These are phyloP conservation scores for Pouteria glomerata DNA, from an alignment of 148 eudicot genomes.

Conservation along the genomic window DNA sequence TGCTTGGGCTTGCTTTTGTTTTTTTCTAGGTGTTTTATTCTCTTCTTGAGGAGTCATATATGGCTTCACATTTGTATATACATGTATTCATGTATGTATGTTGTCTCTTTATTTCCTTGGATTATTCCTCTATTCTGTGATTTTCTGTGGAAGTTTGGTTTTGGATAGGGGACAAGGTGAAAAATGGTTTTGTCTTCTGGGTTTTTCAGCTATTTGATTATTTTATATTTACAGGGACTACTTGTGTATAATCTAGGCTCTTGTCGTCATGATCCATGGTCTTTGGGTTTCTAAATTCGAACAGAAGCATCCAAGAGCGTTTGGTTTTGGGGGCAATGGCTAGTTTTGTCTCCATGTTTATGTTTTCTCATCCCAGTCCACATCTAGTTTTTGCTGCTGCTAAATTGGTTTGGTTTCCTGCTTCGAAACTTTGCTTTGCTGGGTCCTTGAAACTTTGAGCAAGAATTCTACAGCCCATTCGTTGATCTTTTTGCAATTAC, in stretches of 20 bases:
- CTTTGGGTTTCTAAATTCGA: slow-evolving; percentile 33
- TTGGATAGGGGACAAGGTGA: slow-evolving; percentile 33
- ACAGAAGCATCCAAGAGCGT: slow-evolving; percentile 36
- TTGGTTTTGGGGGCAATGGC: slow-evolving; percentile 25
- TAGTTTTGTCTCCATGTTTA: slow-evolving; percentile 30
- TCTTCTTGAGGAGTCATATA: slow-evolving; percentile 39
- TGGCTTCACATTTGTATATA: slow-evolving; percentile 26
- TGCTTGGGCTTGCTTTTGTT: slow-evolving; percentile 29
- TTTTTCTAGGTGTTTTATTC: slow-evolving; percentile 45
- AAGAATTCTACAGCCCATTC: not conserved
- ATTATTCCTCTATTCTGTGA: slow-evolving; percentile 25
- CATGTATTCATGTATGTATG: slow-evolving; percentile 13
- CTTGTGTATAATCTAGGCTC: not conserved
- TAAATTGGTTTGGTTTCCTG: not conserved
- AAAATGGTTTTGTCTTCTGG: slow-evolving; percentile 34
- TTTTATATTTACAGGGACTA: not conserved
- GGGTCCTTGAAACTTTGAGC: not conserved
- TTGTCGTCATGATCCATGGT: slow-evolving; percentile 19
- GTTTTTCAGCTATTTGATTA: slow-evolving; percentile 26
- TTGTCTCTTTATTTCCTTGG: slow-evolving; percentile 34
- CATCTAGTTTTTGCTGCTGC: not conserved
- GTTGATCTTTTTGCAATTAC: not conserved
- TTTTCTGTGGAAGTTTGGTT: slow-evolving; percentile 22
- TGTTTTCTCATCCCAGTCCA: slow-evolving; percentile 17
- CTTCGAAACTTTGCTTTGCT: not conserved